Conservation (phyloP, 345 rosid genomes). For the Corymbia maculata region DNA sequence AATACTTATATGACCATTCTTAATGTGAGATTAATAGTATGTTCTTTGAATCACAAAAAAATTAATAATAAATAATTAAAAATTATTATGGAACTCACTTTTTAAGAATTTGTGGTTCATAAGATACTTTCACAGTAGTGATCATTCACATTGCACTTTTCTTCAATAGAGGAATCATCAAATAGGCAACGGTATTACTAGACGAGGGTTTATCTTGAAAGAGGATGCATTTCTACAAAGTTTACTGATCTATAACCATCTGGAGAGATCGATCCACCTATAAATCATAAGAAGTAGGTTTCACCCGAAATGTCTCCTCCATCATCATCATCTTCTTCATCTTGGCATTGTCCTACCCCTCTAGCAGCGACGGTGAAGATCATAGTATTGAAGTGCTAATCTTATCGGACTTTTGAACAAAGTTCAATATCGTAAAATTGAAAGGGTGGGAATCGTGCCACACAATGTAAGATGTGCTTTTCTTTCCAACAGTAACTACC, state of each 20-base stretch:
- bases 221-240: not conserved
- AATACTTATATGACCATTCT: too few species aligned
- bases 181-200: too few species aligned
- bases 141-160: too few species aligned
- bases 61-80: too few species aligned
- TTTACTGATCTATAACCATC: not conserved
- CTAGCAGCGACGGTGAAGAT: not conserved
- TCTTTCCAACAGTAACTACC: not conserved
- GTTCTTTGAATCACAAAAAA: too few species aligned
- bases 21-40: too few species aligned
- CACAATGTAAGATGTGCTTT: not conserved
- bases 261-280: not conserved
- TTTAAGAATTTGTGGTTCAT: rapidly evolving
- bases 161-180: too few species aligned
- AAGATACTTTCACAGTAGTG: rapidly evolving
- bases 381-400: too few species aligned
- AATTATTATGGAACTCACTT: too few species aligned
- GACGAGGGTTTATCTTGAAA: not conserved
- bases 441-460: not conserved
- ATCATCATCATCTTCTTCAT: not conserved
- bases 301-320: not conserved
- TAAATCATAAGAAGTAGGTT: not conserved
- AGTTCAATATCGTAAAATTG: not conserved
- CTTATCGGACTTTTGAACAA: too few species aligned
- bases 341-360: not conserved